Base-by-base conservation (phyloP, 2,329 filamentous ascomycete species). In the Xylaria sp. region DNA sequence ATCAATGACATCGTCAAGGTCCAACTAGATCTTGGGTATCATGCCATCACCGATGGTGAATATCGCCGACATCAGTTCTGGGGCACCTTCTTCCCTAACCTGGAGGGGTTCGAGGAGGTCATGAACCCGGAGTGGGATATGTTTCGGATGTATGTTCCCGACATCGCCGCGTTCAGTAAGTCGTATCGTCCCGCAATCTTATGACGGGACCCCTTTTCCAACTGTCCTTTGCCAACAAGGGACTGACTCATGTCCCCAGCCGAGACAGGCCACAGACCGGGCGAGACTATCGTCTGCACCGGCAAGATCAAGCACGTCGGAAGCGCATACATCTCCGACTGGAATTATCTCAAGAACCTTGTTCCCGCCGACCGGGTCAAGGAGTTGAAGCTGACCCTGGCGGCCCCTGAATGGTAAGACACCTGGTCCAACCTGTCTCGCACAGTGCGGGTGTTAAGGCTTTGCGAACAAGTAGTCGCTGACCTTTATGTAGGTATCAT, bases 1-100 rank as follows among this genome's bases (percentile, higher is more conserved):
- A 85, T 91, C 63, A 79, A 80, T 40, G 78, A 88, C 11, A 84
- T 90, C 22, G 86, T 91, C 53, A 81, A 86, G 69, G 76, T 86
- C 51, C 89, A 92, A 74, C 77, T 82, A 51, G 81, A 88, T 56
- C 78, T 88, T 1, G 85, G 87, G 37, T 84, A 88, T 67, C 82
- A 84, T 54, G 84, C 83, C 29, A 78, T 91, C 57, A 88, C 83
- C 39, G 68, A 70, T 52, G 68, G 68, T 18, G 68, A 70, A 49
- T 70, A 69, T 43, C 67, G 68, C 16, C 63, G 68, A 2, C 77
- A 81, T 57, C 79, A 81, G 66, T 80, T 82, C 52, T 78, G 78
- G 56, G 79, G 79, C 45, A 78, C 77, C 11, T 71, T 73, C 56
- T 77, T 76, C 39, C 77, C 70, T 43, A 76, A 71, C 39, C 69